Conservation (phyloP, 805 yeast species). For the Blastobotrys mokoenaii region DNA sequence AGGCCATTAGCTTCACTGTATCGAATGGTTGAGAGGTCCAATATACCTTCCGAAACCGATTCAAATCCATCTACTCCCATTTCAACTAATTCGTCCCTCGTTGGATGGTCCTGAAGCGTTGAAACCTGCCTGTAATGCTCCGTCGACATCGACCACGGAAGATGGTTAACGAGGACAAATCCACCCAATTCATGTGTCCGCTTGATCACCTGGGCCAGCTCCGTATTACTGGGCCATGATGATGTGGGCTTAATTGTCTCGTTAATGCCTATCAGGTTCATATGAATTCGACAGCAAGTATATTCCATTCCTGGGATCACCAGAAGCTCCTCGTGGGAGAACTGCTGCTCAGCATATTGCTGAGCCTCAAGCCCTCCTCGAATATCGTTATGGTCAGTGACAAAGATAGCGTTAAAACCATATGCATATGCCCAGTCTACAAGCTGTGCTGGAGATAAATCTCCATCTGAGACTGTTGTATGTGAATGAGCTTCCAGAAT, state of each 20-base stretch:
- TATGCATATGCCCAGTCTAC: conserved; percentile 22
- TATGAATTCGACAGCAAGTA: conserved; percentile 21
- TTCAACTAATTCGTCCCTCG: conserved; percentile 11
- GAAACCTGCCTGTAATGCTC: conserved; percentile 15
- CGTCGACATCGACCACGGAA: conserved; percentile 18
- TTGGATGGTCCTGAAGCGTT: conserved; percentile 16
- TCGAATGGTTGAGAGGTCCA: conserved; percentile 17
- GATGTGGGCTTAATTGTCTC: conserved; percentile 16
- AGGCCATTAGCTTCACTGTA: conserved; percentile 12
- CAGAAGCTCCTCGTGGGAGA: conserved; percentile 7
- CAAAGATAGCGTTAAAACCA: conserved; percentile 17
- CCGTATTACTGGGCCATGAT: conserved; percentile 18
- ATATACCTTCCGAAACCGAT: conserved; percentile 17
- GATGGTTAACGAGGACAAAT: conserved; percentile 18
- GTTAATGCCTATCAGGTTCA: conserved; percentile 21
- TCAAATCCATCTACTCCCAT: conserved; percentile 22
- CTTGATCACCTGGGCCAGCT: conserved; percentile 14
- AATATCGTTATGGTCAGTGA: conserved; percentile 21
- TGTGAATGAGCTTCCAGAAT: conserved; percentile 17
- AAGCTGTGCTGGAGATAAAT: conserved; percentile 16
- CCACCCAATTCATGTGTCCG: conserved; percentile 18
- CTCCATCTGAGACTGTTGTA: conserved; percentile 19
- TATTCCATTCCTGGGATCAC: conserved; percentile 22
- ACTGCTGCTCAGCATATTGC: conserved; percentile 8
- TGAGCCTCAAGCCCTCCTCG: conserved; percentile 17